These are phyloP conservation scores for Ophiostoma angusticollis DNA, from an alignment of 2,329 filamentous ascomycete species.

Conservation along the genomic window DNA sequence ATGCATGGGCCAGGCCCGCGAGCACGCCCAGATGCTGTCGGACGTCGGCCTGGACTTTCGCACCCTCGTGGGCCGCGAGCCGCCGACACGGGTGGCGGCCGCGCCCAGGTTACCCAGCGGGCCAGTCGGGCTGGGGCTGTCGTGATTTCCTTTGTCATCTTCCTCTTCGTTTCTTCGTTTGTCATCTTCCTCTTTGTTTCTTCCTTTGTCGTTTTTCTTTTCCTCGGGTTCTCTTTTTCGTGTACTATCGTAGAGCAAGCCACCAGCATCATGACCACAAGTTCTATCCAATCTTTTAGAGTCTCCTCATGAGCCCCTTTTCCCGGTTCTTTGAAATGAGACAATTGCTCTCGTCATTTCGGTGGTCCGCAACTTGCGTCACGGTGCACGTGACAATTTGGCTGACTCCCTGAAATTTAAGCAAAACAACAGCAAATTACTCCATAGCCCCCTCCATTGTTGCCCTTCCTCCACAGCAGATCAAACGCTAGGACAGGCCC, in stretches of 20 bases:
- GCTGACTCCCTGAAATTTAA: too few species aligned
- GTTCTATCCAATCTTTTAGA: too few species aligned
- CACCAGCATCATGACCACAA: too few species aligned
- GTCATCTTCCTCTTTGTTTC: background rate
- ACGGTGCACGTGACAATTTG: too few species aligned
- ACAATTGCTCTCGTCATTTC: too few species aligned
- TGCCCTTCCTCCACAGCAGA: too few species aligned
- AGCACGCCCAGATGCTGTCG: conserved; percentile 65
- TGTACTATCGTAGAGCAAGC: background rate
- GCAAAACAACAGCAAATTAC: too few species aligned
- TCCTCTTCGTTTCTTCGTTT: background rate
- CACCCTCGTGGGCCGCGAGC: conserved; percentile 58
- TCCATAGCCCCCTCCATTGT: too few species aligned
- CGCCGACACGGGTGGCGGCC: conserved; percentile 18
- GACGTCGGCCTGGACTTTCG: conserved; percentile 86
- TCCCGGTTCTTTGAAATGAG: too few species aligned
- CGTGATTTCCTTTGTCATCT: conserved; percentile 12
- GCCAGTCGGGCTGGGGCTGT: conserved; percentile 31
- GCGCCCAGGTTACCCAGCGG: conserved; percentile 13
- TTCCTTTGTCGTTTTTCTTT: background rate
- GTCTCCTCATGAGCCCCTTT: too few species aligned
- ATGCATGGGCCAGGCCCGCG: conserved; percentile 70
- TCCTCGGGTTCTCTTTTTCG: background rate
- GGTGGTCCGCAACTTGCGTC: too few species aligned
- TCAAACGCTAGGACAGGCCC: too few species aligned